Evolutionary conservation across 1,284 basidiomycete species (phyloP).

Genomic region (Cystobasidium sp.): DNA sequence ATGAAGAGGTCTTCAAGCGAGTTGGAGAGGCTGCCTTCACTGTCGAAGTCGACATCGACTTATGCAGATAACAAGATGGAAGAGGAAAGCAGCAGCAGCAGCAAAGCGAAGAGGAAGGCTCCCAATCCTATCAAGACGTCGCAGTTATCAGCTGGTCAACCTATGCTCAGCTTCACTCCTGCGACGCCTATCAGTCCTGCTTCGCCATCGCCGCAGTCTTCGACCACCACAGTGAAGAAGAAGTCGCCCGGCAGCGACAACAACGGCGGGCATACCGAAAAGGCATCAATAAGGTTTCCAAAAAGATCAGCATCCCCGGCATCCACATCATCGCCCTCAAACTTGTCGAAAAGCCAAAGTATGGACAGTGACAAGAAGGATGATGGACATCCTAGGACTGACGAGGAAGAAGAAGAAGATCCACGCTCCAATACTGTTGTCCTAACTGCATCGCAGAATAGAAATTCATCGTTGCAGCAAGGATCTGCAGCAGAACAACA

Average conservation of each 20-base stretch:
- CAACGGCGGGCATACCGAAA: not conserved
- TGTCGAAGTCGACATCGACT: no score
- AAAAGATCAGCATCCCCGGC: slow-evolving; percentile 4
- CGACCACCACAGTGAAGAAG: no score
- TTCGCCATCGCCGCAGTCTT: not conserved
- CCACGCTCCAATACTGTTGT: not conserved
- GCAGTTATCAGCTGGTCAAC: slow-evolving; percentile 3
- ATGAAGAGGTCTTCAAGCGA: slow-evolving; percentile 16
- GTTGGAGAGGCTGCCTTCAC: slow-evolving; percentile 1
- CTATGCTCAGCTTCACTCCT: slow-evolving; percentile 4
- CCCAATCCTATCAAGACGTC: not conserved
- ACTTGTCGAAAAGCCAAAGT: not conserved
- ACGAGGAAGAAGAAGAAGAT: not conserved
- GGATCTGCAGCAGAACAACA: slow-evolving; percentile 2
- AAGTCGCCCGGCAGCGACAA: no score
- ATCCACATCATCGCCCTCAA: slow-evolving; percentile 4
- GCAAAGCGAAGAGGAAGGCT: slow-evolving; percentile 1
- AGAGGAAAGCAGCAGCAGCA: not conserved
- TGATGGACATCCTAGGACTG: no score
- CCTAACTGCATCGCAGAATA: slow-evolving; percentile 5
- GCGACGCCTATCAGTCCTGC: slow-evolving; percentile 15
- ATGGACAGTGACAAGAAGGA: no score
- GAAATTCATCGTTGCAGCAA: slow-evolving; percentile 1
- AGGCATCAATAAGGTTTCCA: slow-evolving; percentile 7
- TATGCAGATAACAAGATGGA: not conserved